Conservation (phyloP, 148 eudicot genomes). For the Fallopia convolvulus region DNA sequence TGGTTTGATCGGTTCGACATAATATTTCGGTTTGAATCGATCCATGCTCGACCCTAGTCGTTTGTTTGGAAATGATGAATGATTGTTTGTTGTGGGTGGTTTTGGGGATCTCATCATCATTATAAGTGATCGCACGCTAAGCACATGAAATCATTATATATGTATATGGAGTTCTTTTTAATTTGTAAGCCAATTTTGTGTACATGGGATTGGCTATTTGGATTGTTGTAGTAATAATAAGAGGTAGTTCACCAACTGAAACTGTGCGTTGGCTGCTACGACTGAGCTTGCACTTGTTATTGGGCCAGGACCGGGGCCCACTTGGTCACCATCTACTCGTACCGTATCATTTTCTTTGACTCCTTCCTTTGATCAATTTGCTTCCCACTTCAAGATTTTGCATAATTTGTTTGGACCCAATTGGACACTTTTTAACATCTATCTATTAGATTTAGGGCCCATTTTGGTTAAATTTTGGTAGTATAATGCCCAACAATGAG, state of each 20-base stretch:
- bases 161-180: too few species aligned
- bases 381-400: neutral
- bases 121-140: neutral
- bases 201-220: neutral
- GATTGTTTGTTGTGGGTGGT: neutral
- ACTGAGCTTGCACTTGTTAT: neutral
- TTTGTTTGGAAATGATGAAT: neutral
- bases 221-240: neutral
- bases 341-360: conserved; percentile 8
- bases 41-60: too few species aligned
- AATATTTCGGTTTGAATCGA: too few species aligned
- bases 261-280: conserved; percentile 7
- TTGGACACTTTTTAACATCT: neutral
- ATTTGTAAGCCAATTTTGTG: neutral
- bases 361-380: neutral
- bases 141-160: conserved; percentile 2
- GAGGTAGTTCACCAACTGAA: conserved; percentile 3
- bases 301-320: neutral
- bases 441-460: neutral
- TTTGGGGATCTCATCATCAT: neutral
- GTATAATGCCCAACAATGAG: too few species aligned
- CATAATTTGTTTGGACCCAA: neutral
- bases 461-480: neutral
- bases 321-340: neutral
- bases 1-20: too few species aligned